A percentile compares a stretch with the other conserved stretches of the same genome.
Evolutionary conservation across 208 protist species (phyloP).

Genomic region (Acanthamoeba lenticulata): DNA sequence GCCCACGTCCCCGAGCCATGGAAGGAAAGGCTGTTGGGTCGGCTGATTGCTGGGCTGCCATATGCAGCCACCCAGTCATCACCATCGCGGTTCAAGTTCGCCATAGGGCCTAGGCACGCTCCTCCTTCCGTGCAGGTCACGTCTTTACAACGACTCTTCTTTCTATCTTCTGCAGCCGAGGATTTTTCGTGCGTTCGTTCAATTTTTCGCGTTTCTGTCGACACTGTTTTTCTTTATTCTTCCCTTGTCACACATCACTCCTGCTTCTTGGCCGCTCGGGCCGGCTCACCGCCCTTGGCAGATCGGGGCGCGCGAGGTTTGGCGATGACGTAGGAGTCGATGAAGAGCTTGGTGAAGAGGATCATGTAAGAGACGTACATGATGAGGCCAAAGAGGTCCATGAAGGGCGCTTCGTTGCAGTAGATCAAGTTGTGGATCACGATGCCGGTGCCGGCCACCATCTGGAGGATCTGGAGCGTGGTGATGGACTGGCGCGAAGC

Average conservation of each 20-base stretch:
- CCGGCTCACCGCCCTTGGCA: neutral
- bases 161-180: too few species aligned
- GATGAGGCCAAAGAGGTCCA: slow-evolving; percentile 78
- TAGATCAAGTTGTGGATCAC: slow-evolving; percentile 66
- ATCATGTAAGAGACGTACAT: slow-evolving; percentile 94
- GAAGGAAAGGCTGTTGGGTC: slow-evolving; percentile 34
- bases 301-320: neutral
- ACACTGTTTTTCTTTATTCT: too few species aligned
- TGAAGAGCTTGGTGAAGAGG: slow-evolving; percentile 92
- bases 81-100: neutral
- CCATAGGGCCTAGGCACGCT: neutral
- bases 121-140: neutral
- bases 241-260: too few species aligned
- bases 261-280: neutral
- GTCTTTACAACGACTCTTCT: too few species aligned
- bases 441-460: slow-evolving; percentile 86
- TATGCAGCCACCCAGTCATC: slow-evolving; percentile 62
- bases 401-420: neutral
- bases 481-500: neutral
- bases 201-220: too few species aligned
- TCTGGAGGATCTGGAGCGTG: slow-evolving; percentile 87
- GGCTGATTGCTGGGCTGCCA: slow-evolving; percentile 43
- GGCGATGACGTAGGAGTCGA: slow-evolving; percentile 84
- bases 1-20: neutral
- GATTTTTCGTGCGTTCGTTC: too few species aligned